Evolutionary conservation across 495 filamentous ascomycete genomes (phyloP).

Genomic region (Neurospora sp.): DNA sequence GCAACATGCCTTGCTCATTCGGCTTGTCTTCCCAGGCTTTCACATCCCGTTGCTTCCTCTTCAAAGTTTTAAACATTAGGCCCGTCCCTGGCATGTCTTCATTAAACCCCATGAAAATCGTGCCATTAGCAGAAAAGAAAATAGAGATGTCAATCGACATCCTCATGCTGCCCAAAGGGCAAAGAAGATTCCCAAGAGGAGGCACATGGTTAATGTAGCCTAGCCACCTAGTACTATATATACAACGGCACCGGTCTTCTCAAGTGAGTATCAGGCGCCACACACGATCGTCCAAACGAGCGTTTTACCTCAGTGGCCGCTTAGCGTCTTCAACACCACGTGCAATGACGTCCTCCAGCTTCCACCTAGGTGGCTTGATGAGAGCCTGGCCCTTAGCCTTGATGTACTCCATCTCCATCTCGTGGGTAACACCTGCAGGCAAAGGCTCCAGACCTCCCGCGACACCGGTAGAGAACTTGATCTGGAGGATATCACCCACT

Average conservation of each 20-base stretch:
- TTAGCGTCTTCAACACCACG: conserved; percentile 74
- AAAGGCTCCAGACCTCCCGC: conserved; percentile 75
- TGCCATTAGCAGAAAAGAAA: neutral
- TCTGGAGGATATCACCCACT: conserved; percentile 80
- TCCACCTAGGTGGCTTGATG: conserved; percentile 67
- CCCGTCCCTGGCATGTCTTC: neutral
- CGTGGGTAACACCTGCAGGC: conserved; percentile 54
- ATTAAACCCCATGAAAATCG: neutral
- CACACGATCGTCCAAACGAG: neutral
- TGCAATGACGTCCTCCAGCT: conserved; percentile 67
- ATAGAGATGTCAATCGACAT: neutral
- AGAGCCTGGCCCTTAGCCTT: conserved; percentile 44
- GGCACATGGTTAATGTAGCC: neutral
- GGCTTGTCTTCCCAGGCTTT: neutral
- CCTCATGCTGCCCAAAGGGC: neutral
- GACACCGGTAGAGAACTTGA: conserved; percentile 92
- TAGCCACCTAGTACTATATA: neutral
- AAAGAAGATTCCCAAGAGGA: neutral
- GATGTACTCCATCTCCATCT: conserved; percentile 63
- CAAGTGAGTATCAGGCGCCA: neutral
- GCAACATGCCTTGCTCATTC: neutral
- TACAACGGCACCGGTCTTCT: neutral
- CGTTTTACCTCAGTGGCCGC: conserved; percentile 47
- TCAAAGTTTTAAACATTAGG: neutral
- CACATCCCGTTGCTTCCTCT: neutral